phyloP scores from a whole-genome alignment of 129 eudicot species.

The Arctium lappa region DNA sequence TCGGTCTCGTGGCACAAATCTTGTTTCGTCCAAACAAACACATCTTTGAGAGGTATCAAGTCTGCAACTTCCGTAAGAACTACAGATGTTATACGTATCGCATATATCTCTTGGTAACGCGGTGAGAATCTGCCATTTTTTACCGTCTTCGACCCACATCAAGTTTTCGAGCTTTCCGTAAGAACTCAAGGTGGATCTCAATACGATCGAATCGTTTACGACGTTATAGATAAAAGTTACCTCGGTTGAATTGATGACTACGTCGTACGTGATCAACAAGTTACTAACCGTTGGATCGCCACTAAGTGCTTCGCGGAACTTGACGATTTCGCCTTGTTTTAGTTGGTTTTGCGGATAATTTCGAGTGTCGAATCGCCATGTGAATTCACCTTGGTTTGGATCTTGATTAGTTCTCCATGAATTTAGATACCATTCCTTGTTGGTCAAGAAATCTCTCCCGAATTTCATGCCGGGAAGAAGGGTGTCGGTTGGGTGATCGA shows the following conservation, averaged over 20 bases:
- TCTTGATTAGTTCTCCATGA: constrained; percentile 43
- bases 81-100: constrained; percentile 44
- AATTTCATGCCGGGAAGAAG: constrained; percentile 41
- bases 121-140: constrained; percentile 31
- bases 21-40: constrained; percentile 37
- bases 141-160: constrained; percentile 29
- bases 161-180: constrained; percentile 21
- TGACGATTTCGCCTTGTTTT: constrained; percentile 4
- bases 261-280: background rate
- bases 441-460: constrained; percentile 19
- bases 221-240: constrained; percentile 21
- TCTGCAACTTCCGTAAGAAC: constrained; percentile 50
- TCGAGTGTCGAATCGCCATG: constrained; percentile 18
- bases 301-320: constrained; percentile 30
- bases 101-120: constrained; percentile 38
- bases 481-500: constrained; percentile 45
- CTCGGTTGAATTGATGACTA: constrained; percentile 17
- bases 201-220: background rate
- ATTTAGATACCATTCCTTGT: constrained; percentile 17
- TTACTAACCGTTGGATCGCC: constrained; percentile 19
- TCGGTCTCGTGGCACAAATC: constrained; percentile 41
- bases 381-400: constrained; percentile 38
- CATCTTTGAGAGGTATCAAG: constrained; percentile 27
- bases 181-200: constrained; percentile 16
- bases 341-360: constrained; percentile 34